Conservation (phyloP, 495 filamentous ascomycete species). For the Penicillium verhagenii region DNA sequence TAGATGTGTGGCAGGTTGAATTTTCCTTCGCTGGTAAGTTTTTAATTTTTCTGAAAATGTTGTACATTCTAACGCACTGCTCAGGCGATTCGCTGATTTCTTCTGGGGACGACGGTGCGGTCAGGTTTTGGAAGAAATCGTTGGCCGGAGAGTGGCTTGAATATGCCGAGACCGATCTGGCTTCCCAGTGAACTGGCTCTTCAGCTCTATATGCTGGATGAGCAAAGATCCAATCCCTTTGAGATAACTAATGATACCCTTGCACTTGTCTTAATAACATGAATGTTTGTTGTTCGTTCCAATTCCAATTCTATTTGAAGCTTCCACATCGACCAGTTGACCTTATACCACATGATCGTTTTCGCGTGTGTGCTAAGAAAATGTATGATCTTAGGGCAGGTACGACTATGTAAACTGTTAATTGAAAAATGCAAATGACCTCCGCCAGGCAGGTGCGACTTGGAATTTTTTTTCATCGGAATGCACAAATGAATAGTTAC, state of each 20-base stretch:
- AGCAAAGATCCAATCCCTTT: not conserved
- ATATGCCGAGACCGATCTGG: slow-evolving; percentile 50
- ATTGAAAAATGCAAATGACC: too few relatives aligned
- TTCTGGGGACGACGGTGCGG: slow-evolving; percentile 48
- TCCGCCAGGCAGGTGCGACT: not conserved
- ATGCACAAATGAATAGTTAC: not conserved
- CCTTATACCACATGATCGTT: too few relatives aligned
- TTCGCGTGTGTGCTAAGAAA: too few relatives aligned
- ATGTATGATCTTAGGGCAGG: too few relatives aligned
- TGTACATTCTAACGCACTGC: slow-evolving; percentile 5
- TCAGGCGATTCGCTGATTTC: slow-evolving; percentile 51
- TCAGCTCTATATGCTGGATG: not conserved
- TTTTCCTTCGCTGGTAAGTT: slow-evolving; percentile 47
- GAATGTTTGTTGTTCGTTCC: not conserved
- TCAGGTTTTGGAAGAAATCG: slow-evolving; percentile 53
- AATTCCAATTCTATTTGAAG: not conserved
- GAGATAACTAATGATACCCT: slow-evolving; percentile 25
- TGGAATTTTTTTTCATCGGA: not conserved
- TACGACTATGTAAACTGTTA: too few relatives aligned
- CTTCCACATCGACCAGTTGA: too few relatives aligned
- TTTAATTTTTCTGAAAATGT: not conserved
- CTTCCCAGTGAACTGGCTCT: slow-evolving; percentile 25
- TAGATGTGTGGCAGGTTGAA: slow-evolving; percentile 51
- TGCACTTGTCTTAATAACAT: not conserved
- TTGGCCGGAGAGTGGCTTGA: slow-evolving; percentile 50